These are phyloP conservation scores for Vigna reflexopilosa DNA, from an alignment of 306 rosid genomes.

Conservation along the genomic window DNA sequence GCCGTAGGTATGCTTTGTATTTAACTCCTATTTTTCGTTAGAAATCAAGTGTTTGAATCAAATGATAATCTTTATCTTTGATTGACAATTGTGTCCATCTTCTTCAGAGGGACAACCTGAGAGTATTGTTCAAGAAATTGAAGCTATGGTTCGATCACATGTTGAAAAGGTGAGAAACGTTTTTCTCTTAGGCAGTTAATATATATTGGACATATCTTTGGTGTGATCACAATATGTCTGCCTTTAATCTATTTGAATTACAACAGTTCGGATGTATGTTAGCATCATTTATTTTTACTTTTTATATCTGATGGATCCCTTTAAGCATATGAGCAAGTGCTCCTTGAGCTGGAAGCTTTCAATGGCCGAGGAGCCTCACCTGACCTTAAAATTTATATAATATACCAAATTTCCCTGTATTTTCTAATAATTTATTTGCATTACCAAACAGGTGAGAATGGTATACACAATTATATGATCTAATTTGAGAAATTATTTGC, in stretches of 20 bases:
- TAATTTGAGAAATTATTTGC: neutral
- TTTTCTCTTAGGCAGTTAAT: conserved; percentile 20
- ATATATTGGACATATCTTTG: neutral
- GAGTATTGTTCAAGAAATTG: conserved; percentile 90
- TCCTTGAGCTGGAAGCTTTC: conserved; percentile 10
- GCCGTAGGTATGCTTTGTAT: conserved; percentile 77
- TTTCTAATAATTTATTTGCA: neutral
- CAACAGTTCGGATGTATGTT: conserved; percentile 21
- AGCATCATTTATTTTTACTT: neutral
- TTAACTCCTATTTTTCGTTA: conserved; percentile 3
- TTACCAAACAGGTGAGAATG: neutral
- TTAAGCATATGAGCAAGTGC: neutral
- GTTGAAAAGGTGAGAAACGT: conserved; percentile 75
- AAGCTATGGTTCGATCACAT: conserved; percentile 82
- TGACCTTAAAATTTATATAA: conserved; percentile 5
- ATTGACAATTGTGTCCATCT: conserved; percentile 16
- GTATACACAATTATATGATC: neutral
- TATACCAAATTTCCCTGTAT: neutral
- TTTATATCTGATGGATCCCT: conserved; percentile 1
- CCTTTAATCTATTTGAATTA: conserved; percentile 18
- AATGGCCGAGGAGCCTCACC: neutral
- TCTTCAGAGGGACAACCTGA: conserved; percentile 95
- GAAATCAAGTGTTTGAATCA: conserved; percentile 7
- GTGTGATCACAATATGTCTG: neutral
- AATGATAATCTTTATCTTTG: conserved; percentile 15